phyloP scores from a whole-genome alignment of 2,329 filamentous ascomycete species.

The Colletotrichum sp. region DNA sequence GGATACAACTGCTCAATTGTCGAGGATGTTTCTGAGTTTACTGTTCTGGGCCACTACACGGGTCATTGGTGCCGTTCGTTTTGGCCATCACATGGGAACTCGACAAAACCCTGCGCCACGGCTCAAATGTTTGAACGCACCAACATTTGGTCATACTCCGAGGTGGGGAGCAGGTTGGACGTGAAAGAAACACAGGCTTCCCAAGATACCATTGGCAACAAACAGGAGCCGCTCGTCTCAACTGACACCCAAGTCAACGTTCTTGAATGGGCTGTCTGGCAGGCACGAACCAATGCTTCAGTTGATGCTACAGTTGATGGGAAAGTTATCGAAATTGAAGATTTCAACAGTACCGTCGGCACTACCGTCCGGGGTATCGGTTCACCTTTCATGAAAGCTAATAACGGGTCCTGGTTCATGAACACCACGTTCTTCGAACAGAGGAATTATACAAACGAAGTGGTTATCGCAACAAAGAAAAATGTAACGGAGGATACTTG shows the following conservation, averaged over 20 bases:
- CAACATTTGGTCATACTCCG: background rate
- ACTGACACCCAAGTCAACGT: background rate
- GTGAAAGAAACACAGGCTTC: rapidly evolving
- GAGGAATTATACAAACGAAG: no score
- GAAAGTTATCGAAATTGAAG: no score
- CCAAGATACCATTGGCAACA: no score
- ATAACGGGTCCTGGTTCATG: no score
- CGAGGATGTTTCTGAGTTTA: slow-evolving; percentile 8
- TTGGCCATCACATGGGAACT: rapidly evolving
- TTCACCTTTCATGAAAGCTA: no score
- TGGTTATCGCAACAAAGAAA: no score
- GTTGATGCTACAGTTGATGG: no score
- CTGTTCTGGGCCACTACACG: background rate
- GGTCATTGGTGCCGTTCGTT: background rate
- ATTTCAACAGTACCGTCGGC: no score
- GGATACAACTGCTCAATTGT: slow-evolving; percentile 17
- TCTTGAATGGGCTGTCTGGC: slow-evolving; percentile 16
- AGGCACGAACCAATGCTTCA: background rate
- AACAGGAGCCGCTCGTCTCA: background rate
- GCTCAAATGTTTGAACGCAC: rapidly evolving
- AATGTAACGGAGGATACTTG: no score
- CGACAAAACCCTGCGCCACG: background rate
- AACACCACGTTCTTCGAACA: no score
- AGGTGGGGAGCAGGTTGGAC: background rate
- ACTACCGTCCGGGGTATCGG: no score